Percentiles rank a stretch among this genome's conserved stretches.
These are phyloP conservation scores for Neurospora sp. DNA, from an alignment of 495 filamentous ascomycete genomes.

Conservation along the genomic window DNA sequence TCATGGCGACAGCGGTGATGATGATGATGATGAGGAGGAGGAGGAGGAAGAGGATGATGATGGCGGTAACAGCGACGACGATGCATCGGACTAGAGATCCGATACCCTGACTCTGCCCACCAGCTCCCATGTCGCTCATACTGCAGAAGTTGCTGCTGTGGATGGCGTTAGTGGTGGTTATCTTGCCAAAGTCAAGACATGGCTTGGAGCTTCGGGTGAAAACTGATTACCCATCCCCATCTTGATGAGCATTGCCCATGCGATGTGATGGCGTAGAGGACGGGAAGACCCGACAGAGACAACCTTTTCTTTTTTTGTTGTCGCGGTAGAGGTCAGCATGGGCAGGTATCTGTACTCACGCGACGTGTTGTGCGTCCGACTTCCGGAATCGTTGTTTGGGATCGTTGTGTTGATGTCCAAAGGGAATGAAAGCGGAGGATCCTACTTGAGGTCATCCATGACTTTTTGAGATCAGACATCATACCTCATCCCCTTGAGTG, in stretches of 20 bases:
- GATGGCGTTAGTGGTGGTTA: background rate
- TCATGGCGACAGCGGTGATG: background rate
- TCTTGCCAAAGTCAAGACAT: background rate
- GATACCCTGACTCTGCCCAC: background rate
- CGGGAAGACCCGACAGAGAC: background rate
- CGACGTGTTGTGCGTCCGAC: background rate
- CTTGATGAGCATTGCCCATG: background rate
- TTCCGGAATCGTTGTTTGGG: background rate
- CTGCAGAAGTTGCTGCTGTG: background rate
- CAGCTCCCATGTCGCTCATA: background rate
- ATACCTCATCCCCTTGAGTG: background rate
- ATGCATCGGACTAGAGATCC: background rate
- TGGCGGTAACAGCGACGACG: background rate
- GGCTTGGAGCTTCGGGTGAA: background rate
- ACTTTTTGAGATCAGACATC: background rate
- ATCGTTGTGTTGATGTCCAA: background rate
- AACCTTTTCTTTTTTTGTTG: background rate
- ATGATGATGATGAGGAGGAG: background rate
- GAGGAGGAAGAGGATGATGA: background rate
- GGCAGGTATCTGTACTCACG: background rate
- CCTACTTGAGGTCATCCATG: background rate
- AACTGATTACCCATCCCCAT: background rate
- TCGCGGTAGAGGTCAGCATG: background rate
- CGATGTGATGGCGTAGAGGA: background rate
- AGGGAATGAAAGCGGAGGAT: background rate